Evolutionary conservation across 495 filamentous ascomycete species (phyloP).

Genomic region (Penicillium canescens): DNA sequence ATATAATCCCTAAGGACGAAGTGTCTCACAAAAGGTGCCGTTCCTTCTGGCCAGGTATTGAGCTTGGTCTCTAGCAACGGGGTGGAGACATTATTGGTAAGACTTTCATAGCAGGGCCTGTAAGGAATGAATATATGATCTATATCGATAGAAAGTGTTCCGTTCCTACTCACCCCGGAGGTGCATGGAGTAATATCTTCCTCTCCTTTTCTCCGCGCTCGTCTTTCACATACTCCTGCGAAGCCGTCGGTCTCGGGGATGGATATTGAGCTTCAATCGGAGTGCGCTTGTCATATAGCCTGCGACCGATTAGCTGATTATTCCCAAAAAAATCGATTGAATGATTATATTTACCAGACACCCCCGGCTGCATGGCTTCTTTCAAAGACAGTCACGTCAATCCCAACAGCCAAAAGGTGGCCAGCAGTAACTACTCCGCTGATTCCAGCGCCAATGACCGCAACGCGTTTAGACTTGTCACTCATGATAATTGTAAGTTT

Average conservation of each 20-base stretch:
- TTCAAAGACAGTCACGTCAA: constrained; percentile 67
- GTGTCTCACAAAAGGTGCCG: constrained; percentile 57
- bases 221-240: constrained; percentile 26
- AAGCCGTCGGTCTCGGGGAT: constrained; percentile 43
- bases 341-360: constrained; percentile 51
- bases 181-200: constrained; percentile 43
- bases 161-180: constrained; percentile 45
- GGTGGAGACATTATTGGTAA: constrained; percentile 67
- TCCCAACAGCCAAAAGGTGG: constrained; percentile 57
- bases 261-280: constrained; percentile 61
- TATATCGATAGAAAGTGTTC: not conserved
- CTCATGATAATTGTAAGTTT: constrained; percentile 20
- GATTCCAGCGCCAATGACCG: constrained; percentile 70
- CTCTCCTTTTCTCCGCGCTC: constrained; percentile 21
- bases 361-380: constrained; percentile 58
- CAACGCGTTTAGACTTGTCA: constrained; percentile 40
- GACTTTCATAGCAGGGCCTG: constrained; percentile 58
- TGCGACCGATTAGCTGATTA: constrained; percentile 13
- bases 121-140: constrained; percentile 3
- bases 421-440: constrained; percentile 64
- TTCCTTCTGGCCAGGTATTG: constrained; percentile 61
- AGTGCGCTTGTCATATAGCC: constrained; percentile 59
- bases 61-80: constrained; percentile 58
- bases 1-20: constrained; percentile 58
- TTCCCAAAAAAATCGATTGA: not conserved